These are phyloP conservation scores for Phlebopus sp. DNA, from an alignment of 1,284 basidiomycete genomes.

Conservation along the genomic window DNA sequence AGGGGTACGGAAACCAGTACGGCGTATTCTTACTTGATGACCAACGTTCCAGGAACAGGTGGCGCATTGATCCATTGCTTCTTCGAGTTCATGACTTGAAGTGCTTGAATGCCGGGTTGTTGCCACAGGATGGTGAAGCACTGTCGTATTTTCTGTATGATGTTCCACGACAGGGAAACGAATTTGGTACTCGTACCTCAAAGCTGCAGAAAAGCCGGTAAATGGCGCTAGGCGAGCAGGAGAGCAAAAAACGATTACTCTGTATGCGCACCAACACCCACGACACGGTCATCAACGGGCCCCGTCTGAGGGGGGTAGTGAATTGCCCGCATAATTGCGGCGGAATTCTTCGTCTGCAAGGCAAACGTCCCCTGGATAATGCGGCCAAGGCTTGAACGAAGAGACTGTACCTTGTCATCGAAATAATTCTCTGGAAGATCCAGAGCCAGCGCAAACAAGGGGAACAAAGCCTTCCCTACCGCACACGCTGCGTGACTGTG, in stretches of 20 bases:
- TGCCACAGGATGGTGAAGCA: constrained; percentile 86
- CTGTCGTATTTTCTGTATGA: constrained; percentile 70
- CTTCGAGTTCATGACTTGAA: constrained; percentile 68
- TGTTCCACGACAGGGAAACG: constrained; percentile 19
- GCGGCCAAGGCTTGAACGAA: neutral
- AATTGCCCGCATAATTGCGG: constrained; percentile 76
- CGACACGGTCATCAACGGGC: constrained; percentile 45
- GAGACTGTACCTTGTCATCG: constrained; percentile 61
- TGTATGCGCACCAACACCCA: constrained; percentile 83
- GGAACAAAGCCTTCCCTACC: constrained; percentile 74
- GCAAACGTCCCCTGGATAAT: neutral
- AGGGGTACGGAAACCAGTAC: neutral
- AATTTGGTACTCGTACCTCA: constrained; percentile 41
- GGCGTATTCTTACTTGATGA: constrained; percentile 34
- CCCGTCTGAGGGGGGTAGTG: constrained; percentile 78
- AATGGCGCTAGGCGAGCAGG: constrained; percentile 1
- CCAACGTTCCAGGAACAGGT: constrained; percentile 57
- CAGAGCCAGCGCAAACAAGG: constrained; percentile 81
- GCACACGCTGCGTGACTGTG: constrained; percentile 51
- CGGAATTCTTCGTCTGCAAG: constrained; percentile 45
- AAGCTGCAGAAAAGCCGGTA: constrained; percentile 37
- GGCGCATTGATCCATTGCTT: constrained; percentile 63
- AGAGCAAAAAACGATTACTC: constrained; percentile 45
- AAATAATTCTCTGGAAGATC: constrained; percentile 76
- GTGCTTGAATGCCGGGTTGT: constrained; percentile 56